Evolutionary conservation across 2,329 filamentous ascomycete genomes (phyloP), one percentile per base, ranked within the genome.

Genomic region (Botrytis sinoallii): DNA sequence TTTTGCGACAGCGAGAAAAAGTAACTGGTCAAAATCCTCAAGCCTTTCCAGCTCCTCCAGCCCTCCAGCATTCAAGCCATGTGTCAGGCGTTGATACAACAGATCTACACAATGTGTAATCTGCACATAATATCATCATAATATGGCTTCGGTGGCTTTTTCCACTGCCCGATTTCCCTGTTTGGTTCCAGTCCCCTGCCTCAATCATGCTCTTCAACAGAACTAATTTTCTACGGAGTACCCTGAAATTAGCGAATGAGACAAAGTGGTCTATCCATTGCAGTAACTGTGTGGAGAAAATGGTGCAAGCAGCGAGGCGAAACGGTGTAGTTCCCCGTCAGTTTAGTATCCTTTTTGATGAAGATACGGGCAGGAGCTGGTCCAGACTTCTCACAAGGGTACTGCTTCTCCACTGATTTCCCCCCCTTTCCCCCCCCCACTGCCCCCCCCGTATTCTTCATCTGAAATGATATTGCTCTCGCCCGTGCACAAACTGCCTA

Each of bases 281-380:
- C 46, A 68, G 29, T 40, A 38, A 29, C 10, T 68, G 35, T 42
- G 65, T 61, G 46, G 38, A 44, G 29, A 22, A 44, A 44, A 29
- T 66, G 63, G 42, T 35, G 12, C 29, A 20, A 60, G 32, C 57
- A 60, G n/a, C 61, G 61, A 68, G 48, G 48, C 48, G 66, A 57
- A 68, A 57, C 66, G 48, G 66, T 52, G 66, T 68, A 42, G 48
- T 68, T 68, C 48, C 65, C 66, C 48, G 48, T 42, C n/a, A 16
- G 66, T 42, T n/a, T 67, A 55, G 22, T 40, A 32, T 38, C 35
- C 6, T 52, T 38, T 67, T 14, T n/a, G 25, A 55, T 40, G 12
- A 46, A 42, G 40, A 52, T 29, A 14, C 35, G 55, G 66, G 29
- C 35, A 69, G 46, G n/a, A 67, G 48, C 66, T 69, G 48, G 66